Evolutionary conservation across 306 rosid species (phyloP), one percentile per base, ranked within the genome.

Genomic region (Vigna nakashimae): DNA sequence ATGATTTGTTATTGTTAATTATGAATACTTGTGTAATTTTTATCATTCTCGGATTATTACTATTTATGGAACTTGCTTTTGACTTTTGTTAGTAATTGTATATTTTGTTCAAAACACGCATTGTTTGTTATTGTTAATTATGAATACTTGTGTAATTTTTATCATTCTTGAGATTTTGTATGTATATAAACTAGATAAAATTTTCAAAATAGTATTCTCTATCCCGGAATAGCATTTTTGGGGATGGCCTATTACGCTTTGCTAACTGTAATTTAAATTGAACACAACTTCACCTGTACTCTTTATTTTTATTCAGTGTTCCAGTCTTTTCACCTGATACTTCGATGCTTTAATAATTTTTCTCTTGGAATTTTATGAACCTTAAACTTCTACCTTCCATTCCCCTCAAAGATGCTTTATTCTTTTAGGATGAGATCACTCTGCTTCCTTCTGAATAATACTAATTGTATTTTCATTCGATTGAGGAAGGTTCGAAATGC

Each of bases 241-340:
- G 55, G 2, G 55, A 7, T 16, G 5, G 9, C 20, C 3, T 2
- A 36, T 22, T 51, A 16, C 1, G 56, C 3, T 48, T 36, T 36
- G 9, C 1, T 2, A 42, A 42, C 18, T 17, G 12, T 8, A 1
- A 52, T 52, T 52, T 52, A 17, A 17, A 52, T 15, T 30, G 18
- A 62, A 18, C 46, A 22, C 72, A 49, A 32, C 32, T 24, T 79
- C 32, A 6, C 56, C 65, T 60, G 51, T 51, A 57, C 51, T 48
- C 70, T 17, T 57, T 77, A 68, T 30, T 60, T n/a, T 77, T 55
- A 32, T 69, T 58, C 62, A 69, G n/a, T 56, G 26, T 55, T 36
- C 69, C 58, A 36, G 53, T 46, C 6, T 18, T 69, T 52, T 59
- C 17, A 9, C 64, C 16, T 34, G 28, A 34, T 69, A 69, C 65